A percentile compares a stretch with the other conserved stretches of the same genome.
These are phyloP conservation scores for Pisolithus thermaeus DNA, from an alignment of 1,284 basidiomycete genomes.

Conservation along the genomic window DNA sequence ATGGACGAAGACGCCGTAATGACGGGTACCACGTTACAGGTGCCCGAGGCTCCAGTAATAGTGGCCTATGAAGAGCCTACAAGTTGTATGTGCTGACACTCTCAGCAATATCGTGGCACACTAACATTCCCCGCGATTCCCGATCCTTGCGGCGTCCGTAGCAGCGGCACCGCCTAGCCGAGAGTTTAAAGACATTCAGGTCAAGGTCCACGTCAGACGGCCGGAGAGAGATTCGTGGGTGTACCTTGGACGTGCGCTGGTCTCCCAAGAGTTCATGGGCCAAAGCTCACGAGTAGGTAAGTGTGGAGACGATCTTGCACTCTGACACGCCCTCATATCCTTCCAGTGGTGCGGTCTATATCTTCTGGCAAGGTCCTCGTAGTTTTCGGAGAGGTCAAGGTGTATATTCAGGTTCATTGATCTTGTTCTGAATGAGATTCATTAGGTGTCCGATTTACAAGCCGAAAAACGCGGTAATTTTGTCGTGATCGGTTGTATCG, in stretches of 20 bases:
- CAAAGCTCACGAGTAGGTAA: conserved; percentile 72
- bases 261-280: conserved; percentile 63
- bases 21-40: conserved; percentile 15
- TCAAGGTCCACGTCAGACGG: conserved; percentile 76
- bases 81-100: conserved; percentile 14
- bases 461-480: conserved; percentile 81
- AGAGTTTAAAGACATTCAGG: conserved; percentile 69
- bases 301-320: conserved; percentile 22
- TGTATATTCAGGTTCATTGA: conserved; percentile 28
- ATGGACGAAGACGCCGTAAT: conserved; percentile 31
- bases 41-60: conserved; percentile 14
- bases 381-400: conserved; percentile 68
- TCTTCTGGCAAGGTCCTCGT: conserved; percentile 62
- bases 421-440: conserved; percentile 3
- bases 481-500: conserved; percentile 71
- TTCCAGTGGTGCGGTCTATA: conserved; percentile 59
- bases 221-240: conserved; percentile 76
- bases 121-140: conserved; percentile 10
- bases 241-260: conserved; percentile 69
- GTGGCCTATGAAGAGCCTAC: conserved; percentile 13
- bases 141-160: conserved; percentile 11
- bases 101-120: not conserved
- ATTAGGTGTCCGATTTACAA: conserved; percentile 63
- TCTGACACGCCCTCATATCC: conserved; percentile 13
- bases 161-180: conserved; percentile 30